phyloP scores from a whole-genome alignment of 352 stramenopile species.

The Globisporangium acanthophoron region DNA sequence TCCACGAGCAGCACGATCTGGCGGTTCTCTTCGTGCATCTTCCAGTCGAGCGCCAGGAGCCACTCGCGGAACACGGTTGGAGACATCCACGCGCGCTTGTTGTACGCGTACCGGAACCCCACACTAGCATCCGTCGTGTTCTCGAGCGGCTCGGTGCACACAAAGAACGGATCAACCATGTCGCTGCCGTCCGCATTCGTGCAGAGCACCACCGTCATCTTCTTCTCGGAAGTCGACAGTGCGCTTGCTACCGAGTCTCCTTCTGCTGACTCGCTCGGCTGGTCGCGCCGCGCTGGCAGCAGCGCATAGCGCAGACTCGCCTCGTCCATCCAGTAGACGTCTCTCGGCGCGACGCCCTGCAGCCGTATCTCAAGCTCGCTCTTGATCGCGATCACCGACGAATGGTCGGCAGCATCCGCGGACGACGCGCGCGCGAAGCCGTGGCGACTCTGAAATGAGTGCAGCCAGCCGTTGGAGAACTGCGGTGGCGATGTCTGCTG shows the following conservation, averaged over 20 bases:
- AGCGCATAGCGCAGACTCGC: slow-evolving; percentile 49
- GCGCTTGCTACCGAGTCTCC: background rate
- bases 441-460: slow-evolving; percentile 75
- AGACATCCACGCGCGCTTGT: slow-evolving; percentile 64
- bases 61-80: slow-evolving; percentile 76
- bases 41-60: slow-evolving; percentile 70
- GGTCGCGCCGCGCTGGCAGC: slow-evolving; percentile 14
- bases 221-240: slow-evolving; percentile 17
- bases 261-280: slow-evolving; percentile 1
- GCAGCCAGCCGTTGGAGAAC: slow-evolving; percentile 87
- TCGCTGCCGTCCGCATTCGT: slow-evolving; percentile 68
- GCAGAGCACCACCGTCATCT: slow-evolving; percentile 54
- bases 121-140: slow-evolving; percentile 1
- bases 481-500: slow-evolving; percentile 31
- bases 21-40: slow-evolving; percentile 70
- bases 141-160: slow-evolving; percentile 33
- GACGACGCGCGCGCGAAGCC: slow-evolving; percentile 42
- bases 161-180: slow-evolving; percentile 62
- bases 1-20: slow-evolving; percentile 66
- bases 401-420: slow-evolving; percentile 14
- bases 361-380: slow-evolving; percentile 43
- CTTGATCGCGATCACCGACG: slow-evolving; percentile 36
- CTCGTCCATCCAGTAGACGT: slow-evolving; percentile 78
- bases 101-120: slow-evolving; percentile 61
- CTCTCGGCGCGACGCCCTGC: slow-evolving; percentile 36